Conservation (phyloP, 78 protist genomes). For the Thecamonas trahens region DNA sequence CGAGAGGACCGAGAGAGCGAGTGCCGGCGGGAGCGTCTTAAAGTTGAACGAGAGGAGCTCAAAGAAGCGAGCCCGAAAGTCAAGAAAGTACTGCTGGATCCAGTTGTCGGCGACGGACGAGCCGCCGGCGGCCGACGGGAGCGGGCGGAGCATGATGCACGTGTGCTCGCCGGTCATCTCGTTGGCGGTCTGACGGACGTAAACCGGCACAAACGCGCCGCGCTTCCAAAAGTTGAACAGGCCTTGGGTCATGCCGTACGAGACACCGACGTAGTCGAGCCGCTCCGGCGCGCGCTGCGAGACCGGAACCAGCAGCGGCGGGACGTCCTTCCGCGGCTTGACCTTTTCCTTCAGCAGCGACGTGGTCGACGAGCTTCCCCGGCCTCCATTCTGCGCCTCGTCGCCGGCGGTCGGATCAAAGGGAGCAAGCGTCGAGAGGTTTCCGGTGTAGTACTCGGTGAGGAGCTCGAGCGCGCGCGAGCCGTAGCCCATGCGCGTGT, state of each 20-base stretch:
- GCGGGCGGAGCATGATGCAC: conserved; percentile 75
- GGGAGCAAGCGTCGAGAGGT: not conserved
- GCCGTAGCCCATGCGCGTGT: conserved; percentile 91
- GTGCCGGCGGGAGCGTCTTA: not conserved
- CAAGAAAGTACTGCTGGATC: not conserved
- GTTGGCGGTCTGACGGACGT: conserved; percentile 81
- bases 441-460: conserved; percentile 74
- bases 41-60: conserved; percentile 41
- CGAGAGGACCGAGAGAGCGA: conserved; percentile 11
- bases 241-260: conserved; percentile 75
- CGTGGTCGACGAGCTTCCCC: too few species aligned
- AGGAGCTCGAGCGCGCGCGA: conserved; percentile 75
- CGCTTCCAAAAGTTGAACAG: conserved; percentile 84
- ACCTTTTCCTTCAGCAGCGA: not conserved
- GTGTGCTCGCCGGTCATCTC: conserved; percentile 97
- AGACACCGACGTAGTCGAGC: conserved; percentile 91
- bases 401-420: not conserved
- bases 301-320: conserved; percentile 67
- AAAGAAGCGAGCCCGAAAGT: conserved; percentile 45
- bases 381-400: too few species aligned
- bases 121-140: conserved; percentile 25
- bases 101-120: conserved; percentile 3
- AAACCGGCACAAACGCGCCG: conserved; percentile 55
- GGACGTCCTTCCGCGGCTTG: conserved; percentile 54
- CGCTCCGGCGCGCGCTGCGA: conserved; percentile 44